Evolutionary conservation across 257 asterid genomes (phyloP).

Genomic region (Nicotiana tomentosiformis): DNA sequence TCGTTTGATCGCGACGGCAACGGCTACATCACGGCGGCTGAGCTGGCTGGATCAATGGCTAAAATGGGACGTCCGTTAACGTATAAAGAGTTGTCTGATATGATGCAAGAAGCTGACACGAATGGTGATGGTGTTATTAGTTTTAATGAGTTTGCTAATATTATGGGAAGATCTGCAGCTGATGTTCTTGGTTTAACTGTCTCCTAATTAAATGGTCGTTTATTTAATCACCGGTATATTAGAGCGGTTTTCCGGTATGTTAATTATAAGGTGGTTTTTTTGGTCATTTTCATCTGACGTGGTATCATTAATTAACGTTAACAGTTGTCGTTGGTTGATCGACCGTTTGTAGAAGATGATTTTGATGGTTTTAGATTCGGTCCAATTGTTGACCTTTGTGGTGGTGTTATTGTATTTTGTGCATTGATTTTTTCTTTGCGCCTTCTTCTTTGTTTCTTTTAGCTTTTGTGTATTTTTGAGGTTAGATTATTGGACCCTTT

Average conservation of each 20-base stretch:
- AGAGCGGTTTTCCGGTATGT: not conserved
- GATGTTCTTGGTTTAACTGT: conserved; percentile 52
- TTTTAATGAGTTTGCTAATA: conserved; percentile 60
- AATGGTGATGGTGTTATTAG: conserved; percentile 88
- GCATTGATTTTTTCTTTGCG: not conserved
- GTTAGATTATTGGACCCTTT: not conserved
- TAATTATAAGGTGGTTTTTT: not conserved
- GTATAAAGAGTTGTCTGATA: conserved; percentile 67
- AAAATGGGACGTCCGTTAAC: conserved; percentile 91
- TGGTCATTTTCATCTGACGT: not conserved
- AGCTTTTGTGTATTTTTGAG: not conserved
- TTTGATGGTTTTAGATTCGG: conserved; percentile 1
- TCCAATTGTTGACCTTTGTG: not conserved
- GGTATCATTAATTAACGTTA: not conserved
- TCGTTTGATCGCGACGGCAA: conserved; percentile 87
- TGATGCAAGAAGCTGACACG: conserved; percentile 79
- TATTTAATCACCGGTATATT: not conserved
- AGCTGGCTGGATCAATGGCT: conserved; percentile 84
- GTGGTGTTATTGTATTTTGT: not conserved
- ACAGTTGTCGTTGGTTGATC: not conserved
- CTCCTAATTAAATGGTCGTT: not conserved
- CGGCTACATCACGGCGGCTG: conserved; percentile 82
- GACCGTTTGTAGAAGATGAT: not conserved
- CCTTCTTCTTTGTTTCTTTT: not conserved
- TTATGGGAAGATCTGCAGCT: conserved; percentile 71